phyloP scores from a whole-genome alignment of 2,329 filamentous ascomycete species.

The Xylariaceae sp. region DNA sequence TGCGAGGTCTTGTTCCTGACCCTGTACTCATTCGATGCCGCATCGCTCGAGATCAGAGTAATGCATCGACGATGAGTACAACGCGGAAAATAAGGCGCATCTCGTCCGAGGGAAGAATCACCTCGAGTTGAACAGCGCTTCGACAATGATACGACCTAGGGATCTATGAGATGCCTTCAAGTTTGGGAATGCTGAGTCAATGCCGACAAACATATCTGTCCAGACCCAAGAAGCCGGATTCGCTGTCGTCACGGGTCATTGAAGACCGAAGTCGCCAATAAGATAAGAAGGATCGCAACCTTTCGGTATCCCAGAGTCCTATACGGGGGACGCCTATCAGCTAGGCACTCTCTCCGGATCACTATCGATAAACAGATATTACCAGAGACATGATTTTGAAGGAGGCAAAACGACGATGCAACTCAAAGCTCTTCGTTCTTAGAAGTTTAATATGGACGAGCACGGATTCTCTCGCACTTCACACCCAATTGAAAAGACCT shows the following conservation, averaged over 20 bases:
- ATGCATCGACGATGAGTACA: not conserved
- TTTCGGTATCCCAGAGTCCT: not conserved
- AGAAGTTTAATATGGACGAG: too few species aligned
- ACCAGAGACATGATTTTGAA: too few species aligned
- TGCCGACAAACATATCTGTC: not conserved
- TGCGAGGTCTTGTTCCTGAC: conserved; percentile 3
- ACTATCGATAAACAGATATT: too few species aligned
- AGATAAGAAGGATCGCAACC: not conserved
- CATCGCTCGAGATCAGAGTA: not conserved
- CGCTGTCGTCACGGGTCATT: not conserved
- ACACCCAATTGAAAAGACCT: too few species aligned
- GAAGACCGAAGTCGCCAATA: not conserved
- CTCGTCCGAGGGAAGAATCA: not conserved
- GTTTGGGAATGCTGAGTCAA: not conserved
- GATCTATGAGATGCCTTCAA: not conserved
- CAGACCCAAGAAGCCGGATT: not conserved
- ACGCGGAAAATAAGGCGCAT: not conserved
- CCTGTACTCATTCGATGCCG: not conserved
- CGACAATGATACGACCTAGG: not conserved
- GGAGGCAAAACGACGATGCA: not conserved
- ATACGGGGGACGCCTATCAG: not conserved
- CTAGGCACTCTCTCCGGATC: not conserved
- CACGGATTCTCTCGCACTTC: too few species aligned
- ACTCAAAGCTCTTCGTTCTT: not conserved
- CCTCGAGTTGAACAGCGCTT: not conserved